These are phyloP conservation scores for Globisporangium spinosum DNA, from an alignment of 352 stramenopile species.

Conservation along the genomic window DNA sequence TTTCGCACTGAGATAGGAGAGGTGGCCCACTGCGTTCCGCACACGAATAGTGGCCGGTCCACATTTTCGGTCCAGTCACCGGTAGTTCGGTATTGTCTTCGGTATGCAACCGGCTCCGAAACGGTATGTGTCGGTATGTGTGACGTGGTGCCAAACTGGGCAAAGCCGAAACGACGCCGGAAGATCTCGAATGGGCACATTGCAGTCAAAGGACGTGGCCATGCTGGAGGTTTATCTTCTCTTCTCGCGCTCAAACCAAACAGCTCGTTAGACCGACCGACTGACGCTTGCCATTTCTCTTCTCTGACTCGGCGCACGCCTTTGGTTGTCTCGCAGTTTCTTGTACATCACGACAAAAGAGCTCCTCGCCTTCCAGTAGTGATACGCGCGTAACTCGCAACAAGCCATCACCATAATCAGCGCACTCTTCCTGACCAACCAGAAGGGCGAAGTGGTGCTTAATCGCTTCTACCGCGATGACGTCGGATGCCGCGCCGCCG, in stretches of 20 bases:
- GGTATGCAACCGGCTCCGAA: neutral
- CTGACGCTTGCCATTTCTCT: constrained; percentile 11
- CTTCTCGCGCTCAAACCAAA: neutral
- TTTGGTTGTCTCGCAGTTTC: neutral
- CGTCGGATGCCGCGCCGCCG: constrained; percentile 62
- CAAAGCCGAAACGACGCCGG: constrained; percentile 6
- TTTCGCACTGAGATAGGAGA: neutral
- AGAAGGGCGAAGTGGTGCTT: constrained; percentile 80
- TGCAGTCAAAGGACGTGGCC: constrained; percentile 10
- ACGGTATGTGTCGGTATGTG: neutral
- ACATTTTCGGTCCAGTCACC: neutral
- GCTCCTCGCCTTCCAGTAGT: neutral
- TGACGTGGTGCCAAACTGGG: neutral
- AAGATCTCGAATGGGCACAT: constrained; percentile 13
- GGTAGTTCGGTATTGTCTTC: neutral
- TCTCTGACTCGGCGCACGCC: neutral
- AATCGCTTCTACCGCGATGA: constrained; percentile 83
- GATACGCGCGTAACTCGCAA: neutral
- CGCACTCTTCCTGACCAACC: constrained; percentile 75
- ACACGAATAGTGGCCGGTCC: neutral
- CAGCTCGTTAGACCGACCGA: neutral
- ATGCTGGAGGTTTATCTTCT: constrained; percentile 8
- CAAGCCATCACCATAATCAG: constrained; percentile 54
- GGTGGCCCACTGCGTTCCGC: neutral
- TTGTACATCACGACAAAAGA: neutral